These are phyloP conservation scores for Porcisia deanei DNA, from an alignment of 208 protist genomes.

Conservation along the genomic window DNA sequence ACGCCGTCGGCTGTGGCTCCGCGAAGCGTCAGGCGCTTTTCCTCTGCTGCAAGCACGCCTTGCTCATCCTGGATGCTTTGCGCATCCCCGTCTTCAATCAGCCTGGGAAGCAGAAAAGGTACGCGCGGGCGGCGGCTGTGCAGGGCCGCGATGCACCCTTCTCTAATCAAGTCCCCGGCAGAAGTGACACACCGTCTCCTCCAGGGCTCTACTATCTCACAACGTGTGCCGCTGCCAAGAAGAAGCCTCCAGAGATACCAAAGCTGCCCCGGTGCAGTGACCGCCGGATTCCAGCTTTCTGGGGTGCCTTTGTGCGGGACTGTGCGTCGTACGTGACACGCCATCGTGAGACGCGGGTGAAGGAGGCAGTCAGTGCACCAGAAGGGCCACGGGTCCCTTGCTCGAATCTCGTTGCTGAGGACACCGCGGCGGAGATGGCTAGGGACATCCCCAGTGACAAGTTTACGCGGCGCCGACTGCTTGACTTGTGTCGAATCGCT, in stretches of 20 bases:
- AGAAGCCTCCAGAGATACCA: slow-evolving; percentile 21
- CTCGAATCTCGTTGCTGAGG: slow-evolving; percentile 28
- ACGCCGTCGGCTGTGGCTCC: slow-evolving; percentile 68
- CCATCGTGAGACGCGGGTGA: slow-evolving; percentile 2
- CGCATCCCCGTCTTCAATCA: slow-evolving; percentile 60
- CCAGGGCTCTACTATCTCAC: slow-evolving; percentile 51
- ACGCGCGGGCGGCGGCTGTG: slow-evolving; percentile 29
- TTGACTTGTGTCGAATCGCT: slow-evolving; percentile 31
- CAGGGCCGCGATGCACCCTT: slow-evolving; percentile 34
- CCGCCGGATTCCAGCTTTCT: slow-evolving; percentile 11
- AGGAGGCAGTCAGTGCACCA: slow-evolving; percentile 15
- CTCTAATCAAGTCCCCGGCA: slow-evolving; percentile 28
- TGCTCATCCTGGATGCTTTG: slow-evolving; percentile 56
- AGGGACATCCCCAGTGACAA: slow-evolving; percentile 35
- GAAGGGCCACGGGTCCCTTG: slow-evolving; percentile 24
- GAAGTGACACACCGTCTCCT: slow-evolving; percentile 48
- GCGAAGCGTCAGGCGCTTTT: slow-evolving; percentile 51
- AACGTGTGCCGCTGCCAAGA: slow-evolving; percentile 8
- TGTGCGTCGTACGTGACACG: slow-evolving; percentile 28
- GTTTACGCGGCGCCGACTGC: slow-evolving; percentile 32
- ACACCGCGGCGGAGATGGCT: slow-evolving; percentile 31
- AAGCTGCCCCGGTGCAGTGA: slow-evolving; percentile 13
- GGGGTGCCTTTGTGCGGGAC: slow-evolving; percentile 21
- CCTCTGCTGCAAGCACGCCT: slow-evolving; percentile 68
- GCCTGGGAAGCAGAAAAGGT: slow-evolving; percentile 35